Base-by-base conservation (phyloP, 2,329 filamentous ascomycete genomes). In the Berkeleyomyces basicola region DNA sequence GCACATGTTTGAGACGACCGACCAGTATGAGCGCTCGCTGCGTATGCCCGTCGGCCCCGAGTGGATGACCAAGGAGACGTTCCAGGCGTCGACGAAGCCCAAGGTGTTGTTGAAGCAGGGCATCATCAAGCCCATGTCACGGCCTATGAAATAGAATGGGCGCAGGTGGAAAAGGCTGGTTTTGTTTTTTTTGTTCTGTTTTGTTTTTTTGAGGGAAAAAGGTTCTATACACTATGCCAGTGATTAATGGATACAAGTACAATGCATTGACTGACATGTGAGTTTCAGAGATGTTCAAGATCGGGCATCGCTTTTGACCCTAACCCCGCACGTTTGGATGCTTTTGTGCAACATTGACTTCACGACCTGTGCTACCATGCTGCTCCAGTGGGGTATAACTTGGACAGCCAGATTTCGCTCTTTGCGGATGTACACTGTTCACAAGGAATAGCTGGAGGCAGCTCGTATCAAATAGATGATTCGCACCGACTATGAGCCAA, bases 11-110 rank as follows among this genome's bases (percentile, higher is more conserved):
- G 92, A 96, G 78, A 89, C 82, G 37, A 81, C 80, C 68, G 81
- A 87, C 70, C 90, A 96, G 77, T 97, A 97, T 74, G 93, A 99
- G 78, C 79, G 92, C 59, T 88, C 87, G 67, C 77, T 97, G 64
- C 80, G 92, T 51, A 75, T 96, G 67, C 93, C 93, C 1, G 83
- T 97, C 65, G 93, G 93, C 1, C 89, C 87, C 14, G 92, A 99
- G 74, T 99, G 92, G 91, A 84, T 85, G 68, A 97, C 92, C n/a
- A 96, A 96, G 81, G 84, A 90, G 76, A 90, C 87, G 11, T 93
- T 93, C 80, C 91, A 97, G 77, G 83, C 87, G 68, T 82, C 82
- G 65, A 95, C 88, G 65, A 95, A 92, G 80, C 93, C 93, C 64
- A 83, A 90, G 69, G 82, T 97, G 67, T 78, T 97, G 72, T 77